These are phyloP conservation scores for Nematocida sp. DNA, from an alignment of 371 early-diverging fungal genomes.

Conservation along the genomic window DNA sequence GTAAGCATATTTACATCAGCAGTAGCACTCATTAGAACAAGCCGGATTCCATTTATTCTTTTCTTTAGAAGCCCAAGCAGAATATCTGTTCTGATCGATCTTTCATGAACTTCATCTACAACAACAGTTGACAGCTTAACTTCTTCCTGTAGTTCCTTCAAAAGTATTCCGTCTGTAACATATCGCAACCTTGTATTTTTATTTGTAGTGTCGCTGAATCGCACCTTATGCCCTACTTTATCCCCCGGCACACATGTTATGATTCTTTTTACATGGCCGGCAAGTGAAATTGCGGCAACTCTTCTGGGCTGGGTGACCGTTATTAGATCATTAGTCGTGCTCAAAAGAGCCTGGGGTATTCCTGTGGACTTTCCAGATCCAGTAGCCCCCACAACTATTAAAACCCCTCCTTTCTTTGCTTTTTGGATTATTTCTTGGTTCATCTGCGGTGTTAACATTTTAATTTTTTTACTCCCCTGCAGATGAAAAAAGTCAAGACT, in stretches of 20 bases:
- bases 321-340: constrained; percentile 33
- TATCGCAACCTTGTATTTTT: constrained; percentile 77
- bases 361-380: constrained; percentile 71
- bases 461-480: constrained; percentile 40
- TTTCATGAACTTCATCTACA: constrained; percentile 71
- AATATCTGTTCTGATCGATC: constrained; percentile 68
- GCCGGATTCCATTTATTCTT: constrained; percentile 33
- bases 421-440: constrained; percentile 55
- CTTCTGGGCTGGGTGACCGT: constrained; percentile 70
- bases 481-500: constrained; percentile 51
- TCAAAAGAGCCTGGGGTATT: constrained; percentile 63
- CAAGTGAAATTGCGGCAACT: constrained; percentile 69
- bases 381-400: constrained; percentile 70
- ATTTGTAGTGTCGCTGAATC: constrained; percentile 76
- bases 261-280: constrained; percentile 43
- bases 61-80: constrained; percentile 54
- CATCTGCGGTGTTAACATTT: constrained; percentile 18
- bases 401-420: constrained; percentile 33
- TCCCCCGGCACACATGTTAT: constrained; percentile 5
- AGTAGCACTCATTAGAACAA: constrained; percentile 71
- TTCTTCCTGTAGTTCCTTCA: constrained; percentile 52
- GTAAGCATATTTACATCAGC: constrained; percentile 61
- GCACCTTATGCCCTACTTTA: constrained; percentile 69
- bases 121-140: constrained; percentile 59
- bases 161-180: constrained; percentile 69